Base-by-base conservation (phyloP, 768 basidiomycete genomes). In the Boletus rubescentipes region DNA sequence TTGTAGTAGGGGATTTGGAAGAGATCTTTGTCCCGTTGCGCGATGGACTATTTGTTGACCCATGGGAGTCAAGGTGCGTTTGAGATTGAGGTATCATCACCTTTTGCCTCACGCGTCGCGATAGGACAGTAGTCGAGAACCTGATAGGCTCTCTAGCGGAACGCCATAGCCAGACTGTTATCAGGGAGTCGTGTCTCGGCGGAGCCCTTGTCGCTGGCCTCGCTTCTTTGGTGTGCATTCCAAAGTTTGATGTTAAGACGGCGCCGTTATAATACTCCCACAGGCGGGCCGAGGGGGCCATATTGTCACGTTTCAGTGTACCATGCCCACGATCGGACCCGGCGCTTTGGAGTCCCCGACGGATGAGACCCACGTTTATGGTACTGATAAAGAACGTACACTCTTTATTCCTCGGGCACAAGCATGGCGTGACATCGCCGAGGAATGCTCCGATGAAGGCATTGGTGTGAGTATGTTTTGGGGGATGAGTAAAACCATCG, bases 401-500 rank as follows among this genome's bases (percentile, higher is more conserved):
- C 73, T 97, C n/a, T 96, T 90, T 65, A 66, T 75, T 14, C 87
- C 94, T 15, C 87, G 91, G n/a, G 84, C 85, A 55, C 75, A 82
- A 7, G 76, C 80, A 29, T 99, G 96, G 93, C 78, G 80, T 36
- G 82, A 87, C 7, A 80, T 93, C 8, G 95, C 85, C 9, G 91
- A 95, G 62, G 91, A 94, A 67, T 90, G 90, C 62, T 91, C 89
- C 2, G 87, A 92, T 54, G 84, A 87, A 51, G 97, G 97, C 20
- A 82, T 98, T 26, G 95, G 93, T 2, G 86, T 97, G 53, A 93
- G 85, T 67, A 77, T 93, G 72, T 95, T 97, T 73, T 74, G 98
- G 20, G 89, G 89, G 26, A 91, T 90, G 54, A 80, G 72, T 57
- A 83, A 83, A 66, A 86, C 83, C 58, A 85, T 92, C 61, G 97